These are phyloP conservation scores for Thalassiosira sp. DNA, from an alignment of 352 stramenopile species.

Conservation along the genomic window DNA sequence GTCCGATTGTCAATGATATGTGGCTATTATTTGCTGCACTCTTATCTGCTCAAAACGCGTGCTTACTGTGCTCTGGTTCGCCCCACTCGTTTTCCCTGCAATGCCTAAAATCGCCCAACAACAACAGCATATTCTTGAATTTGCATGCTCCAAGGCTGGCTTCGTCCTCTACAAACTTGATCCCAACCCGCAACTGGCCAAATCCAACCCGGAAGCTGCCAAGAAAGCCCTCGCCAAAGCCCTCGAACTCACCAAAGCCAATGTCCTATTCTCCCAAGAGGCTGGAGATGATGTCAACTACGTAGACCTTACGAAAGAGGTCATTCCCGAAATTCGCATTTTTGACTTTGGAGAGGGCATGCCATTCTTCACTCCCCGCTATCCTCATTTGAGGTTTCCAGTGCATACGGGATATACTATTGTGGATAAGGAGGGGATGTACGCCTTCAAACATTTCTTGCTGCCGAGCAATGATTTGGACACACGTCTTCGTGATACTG, in stretches of 20 bases:
- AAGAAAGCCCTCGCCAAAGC: conserved; percentile 64
- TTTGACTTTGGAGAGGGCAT: conserved; percentile 74
- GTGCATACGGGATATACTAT: conserved; percentile 82
- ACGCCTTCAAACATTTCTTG: conserved; percentile 70
- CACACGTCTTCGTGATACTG: conserved; percentile 35
- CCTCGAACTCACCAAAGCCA: conserved; percentile 75
- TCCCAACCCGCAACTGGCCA: conserved; percentile 66
- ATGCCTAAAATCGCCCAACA: no score
- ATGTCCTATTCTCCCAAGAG: conserved; percentile 78
- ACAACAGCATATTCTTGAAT: conserved; percentile 78
- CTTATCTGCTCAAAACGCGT: no score
- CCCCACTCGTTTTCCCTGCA: no score
- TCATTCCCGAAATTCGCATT: conserved; percentile 75
- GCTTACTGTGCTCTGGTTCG: no score
- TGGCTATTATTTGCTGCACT: no score
- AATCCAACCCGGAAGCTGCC: conserved; percentile 51
- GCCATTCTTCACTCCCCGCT: conserved; percentile 76
- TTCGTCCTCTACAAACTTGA: conserved; percentile 77
- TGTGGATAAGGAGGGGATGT: conserved; percentile 72
- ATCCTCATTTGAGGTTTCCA: conserved; percentile 74
- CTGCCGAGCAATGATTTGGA: conserved; percentile 65
- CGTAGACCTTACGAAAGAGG: conserved; percentile 60
- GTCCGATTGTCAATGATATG: no score
- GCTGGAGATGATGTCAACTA: conserved; percentile 79
- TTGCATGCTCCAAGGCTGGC: conserved; percentile 80